Evolutionary conservation across 2,329 filamentous ascomycete genomes (phyloP).

Genomic region (Aspergillus viridinutans): DNA sequence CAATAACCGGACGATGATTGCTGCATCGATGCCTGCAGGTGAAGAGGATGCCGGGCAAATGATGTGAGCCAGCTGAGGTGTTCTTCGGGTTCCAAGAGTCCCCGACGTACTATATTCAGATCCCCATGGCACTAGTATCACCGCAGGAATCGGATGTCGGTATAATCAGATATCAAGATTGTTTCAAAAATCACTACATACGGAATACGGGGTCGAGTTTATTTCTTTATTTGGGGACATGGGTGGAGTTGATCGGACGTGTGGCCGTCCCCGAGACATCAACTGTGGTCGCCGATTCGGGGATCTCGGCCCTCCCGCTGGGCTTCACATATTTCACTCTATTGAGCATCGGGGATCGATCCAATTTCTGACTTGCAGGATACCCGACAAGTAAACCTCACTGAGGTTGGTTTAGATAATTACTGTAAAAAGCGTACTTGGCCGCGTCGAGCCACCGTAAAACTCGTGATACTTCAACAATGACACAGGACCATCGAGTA

Average conservation of each 20-base stretch:
- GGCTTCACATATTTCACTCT: conserved; percentile 1
- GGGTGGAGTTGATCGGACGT: neutral
- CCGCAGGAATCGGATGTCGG: neutral
- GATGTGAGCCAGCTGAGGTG: conserved; percentile 9
- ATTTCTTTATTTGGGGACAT: neutral
- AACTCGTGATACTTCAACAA: neutral
- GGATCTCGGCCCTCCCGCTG: conserved; percentile 10
- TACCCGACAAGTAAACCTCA: neutral
- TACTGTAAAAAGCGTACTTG: neutral
- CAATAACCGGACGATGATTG: neutral
- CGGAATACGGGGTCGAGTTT: too few species aligned
- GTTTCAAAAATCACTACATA: neutral
- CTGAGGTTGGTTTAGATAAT: neutral
- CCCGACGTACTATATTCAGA: conserved; percentile 5
- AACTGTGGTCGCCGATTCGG: conserved; percentile 17
- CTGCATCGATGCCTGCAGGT: conserved; percentile 35
- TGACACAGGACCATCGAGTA: neutral
- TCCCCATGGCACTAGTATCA: neutral
- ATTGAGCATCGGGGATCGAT: neutral
- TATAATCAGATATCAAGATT: neutral
- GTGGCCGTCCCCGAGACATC: neutral
- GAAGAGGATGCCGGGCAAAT: conserved; percentile 28
- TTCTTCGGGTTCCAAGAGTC: conserved; percentile 12
- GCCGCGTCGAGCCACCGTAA: neutral
- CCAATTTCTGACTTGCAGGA: neutral